These are phyloP conservation scores for Thelonectria olida DNA, from an alignment of 2,329 filamentous ascomycete species.

Conservation along the genomic window DNA sequence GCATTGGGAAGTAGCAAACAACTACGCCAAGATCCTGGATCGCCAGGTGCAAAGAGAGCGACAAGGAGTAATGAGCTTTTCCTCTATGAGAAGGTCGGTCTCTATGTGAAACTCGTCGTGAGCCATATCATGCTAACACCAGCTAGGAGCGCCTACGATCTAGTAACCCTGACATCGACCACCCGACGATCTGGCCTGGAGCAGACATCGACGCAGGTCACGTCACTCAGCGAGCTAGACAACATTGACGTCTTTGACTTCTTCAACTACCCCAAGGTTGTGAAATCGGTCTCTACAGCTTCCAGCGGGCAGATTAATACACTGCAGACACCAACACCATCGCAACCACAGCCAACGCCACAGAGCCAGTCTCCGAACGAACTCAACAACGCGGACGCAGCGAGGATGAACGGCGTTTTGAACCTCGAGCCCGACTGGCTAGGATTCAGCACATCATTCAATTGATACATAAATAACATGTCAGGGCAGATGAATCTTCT, in stretches of 20 bases:
- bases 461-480: background rate
- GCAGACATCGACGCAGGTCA: constrained; percentile 49
- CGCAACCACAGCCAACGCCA: background rate
- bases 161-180: constrained; percentile 49
- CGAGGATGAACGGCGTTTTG: constrained; percentile 37
- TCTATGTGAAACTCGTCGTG: background rate
- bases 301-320: constrained; percentile 37
- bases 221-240: constrained; percentile 52
- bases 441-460: constrained; percentile 27
- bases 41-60: constrained; percentile 49
- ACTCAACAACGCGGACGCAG: constrained; percentile 24
- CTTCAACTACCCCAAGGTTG: constrained; percentile 53
- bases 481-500: background rate
- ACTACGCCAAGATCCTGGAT: constrained; percentile 52
- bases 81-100: constrained; percentile 50
- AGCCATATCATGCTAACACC: background rate
- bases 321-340: constrained; percentile 24
- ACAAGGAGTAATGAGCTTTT: constrained; percentile 48
- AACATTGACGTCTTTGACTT: constrained; percentile 57
- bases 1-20: constrained; percentile 55
- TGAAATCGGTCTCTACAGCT: constrained; percentile 28
- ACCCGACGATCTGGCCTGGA: constrained; percentile 50
- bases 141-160: constrained; percentile 50
- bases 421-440: constrained; percentile 47
- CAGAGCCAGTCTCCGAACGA: too few relatives aligned